These are phyloP conservation scores for Baudoinia panamericana DNA, from an alignment of 495 filamentous ascomycete species.

Conservation along the genomic window DNA sequence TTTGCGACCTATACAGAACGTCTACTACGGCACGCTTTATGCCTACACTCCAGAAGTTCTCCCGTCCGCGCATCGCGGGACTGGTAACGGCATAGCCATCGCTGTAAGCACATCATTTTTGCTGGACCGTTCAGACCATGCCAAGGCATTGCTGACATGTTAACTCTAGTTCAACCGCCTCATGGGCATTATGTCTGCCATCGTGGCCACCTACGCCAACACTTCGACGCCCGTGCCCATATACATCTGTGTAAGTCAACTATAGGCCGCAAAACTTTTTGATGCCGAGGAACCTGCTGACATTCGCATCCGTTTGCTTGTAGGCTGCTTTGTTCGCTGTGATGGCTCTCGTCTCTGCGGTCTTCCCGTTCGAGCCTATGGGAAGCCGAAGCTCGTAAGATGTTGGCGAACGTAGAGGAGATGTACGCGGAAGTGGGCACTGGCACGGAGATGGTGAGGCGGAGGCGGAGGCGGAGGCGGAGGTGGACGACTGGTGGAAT, in stretches of 20 bases:
- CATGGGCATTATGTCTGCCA: constrained; percentile 58
- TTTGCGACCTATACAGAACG: constrained; percentile 31
- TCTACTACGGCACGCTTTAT: constrained; percentile 57
- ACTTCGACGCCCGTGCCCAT: constrained; percentile 50
- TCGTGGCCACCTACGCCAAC: constrained; percentile 41
- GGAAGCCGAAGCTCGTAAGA: constrained; percentile 50
- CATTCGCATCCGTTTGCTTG: too few relatives aligned
- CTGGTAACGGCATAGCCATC: constrained; percentile 57
- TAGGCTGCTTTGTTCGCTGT: constrained; percentile 51
- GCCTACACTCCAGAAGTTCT: constrained; percentile 49
- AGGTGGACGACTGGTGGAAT: too few relatives aligned
- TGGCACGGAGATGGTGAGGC: too few relatives aligned
- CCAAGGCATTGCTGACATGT: too few relatives aligned
- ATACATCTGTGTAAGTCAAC: constrained; percentile 55
- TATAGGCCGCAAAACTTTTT: too few relatives aligned
- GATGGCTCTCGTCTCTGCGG: constrained; percentile 46
- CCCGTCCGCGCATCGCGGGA: constrained; percentile 55
- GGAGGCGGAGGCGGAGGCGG: too few relatives aligned
- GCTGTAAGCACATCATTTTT: too few relatives aligned
- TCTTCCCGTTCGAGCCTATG: constrained; percentile 62
- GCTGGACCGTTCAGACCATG: too few relatives aligned
- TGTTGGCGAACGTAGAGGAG: too few relatives aligned
- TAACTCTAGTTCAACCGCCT: constrained; percentile 54
- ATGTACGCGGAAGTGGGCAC: too few relatives aligned
- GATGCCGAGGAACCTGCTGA: too few relatives aligned